These are phyloP conservation scores for Babesia gibsoni DNA, from an alignment of 169 alveolate genomes.

Conservation along the genomic window DNA sequence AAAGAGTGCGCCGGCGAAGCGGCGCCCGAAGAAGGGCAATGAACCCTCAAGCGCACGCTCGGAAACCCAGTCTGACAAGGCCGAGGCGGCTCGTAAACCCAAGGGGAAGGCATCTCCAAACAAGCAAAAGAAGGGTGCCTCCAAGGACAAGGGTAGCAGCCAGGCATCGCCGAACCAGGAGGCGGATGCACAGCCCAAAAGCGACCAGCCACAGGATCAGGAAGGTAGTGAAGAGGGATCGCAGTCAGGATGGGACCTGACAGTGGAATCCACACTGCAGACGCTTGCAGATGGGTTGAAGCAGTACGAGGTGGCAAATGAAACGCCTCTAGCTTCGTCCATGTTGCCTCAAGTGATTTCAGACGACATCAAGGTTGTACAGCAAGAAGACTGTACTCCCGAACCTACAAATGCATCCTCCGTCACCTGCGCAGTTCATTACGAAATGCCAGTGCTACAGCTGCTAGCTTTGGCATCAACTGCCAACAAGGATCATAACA, in stretches of 20 bases:
- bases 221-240: background rate
- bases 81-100: background rate
- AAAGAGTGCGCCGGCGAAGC: background rate
- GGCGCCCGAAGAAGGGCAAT: background rate
- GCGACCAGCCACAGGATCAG: background rate
- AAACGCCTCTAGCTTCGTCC: background rate
- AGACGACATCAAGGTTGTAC: background rate
- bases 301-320: background rate
- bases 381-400: background rate
- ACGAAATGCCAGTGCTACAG: background rate
- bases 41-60: background rate
- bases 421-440: background rate
- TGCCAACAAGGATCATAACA: background rate
- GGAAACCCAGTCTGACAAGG: background rate
- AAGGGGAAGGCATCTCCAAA: background rate
- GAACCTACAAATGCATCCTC: background rate
- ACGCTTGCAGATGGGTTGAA: background rate
- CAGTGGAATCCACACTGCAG: background rate
- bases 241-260: conserved; percentile 2
- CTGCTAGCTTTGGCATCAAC: conserved; percentile 9
- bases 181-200: background rate
- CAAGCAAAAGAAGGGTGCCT: background rate
- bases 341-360: background rate
- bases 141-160: background rate
- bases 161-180: background rate